Evolutionary conservation across 306 rosid genomes (phyloP).

Genomic region (Leucaena leucocephala): DNA sequence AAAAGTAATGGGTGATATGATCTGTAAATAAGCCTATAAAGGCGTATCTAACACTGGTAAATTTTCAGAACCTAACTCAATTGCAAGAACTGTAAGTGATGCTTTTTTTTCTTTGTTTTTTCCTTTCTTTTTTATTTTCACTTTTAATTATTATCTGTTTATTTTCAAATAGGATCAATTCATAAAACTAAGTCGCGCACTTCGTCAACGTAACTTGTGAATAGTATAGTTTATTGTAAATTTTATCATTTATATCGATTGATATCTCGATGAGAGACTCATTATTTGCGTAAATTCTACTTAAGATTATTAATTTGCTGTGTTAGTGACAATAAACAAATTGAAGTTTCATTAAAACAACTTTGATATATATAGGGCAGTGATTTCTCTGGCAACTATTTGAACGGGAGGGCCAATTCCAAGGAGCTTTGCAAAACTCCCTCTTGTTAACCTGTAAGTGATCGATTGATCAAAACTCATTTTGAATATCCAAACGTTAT

Average conservation of each 20-base stretch:
- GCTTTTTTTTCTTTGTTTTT: background rate
- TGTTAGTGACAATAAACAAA: background rate
- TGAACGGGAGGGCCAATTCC: slow-evolving; percentile 71
- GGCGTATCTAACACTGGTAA: too few species aligned
- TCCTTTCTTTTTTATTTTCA: too few species aligned
- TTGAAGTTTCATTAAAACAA: background rate
- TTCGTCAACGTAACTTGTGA: background rate
- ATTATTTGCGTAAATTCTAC: background rate
- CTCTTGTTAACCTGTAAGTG: slow-evolving; percentile 57
- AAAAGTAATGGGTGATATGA: too few species aligned
- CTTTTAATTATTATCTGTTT: too few species aligned
- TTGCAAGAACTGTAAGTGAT: background rate
- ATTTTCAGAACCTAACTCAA: too few species aligned
- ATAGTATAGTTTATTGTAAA: background rate
- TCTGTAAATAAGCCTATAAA: too few species aligned
- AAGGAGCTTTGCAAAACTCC: slow-evolving; percentile 39
- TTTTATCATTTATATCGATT: too few species aligned
- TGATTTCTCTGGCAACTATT: slow-evolving; percentile 44
- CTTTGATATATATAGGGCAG: background rate
- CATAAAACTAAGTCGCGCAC: too few species aligned
- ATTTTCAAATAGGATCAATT: too few species aligned
- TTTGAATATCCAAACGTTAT: background rate
- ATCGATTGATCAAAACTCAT: background rate
- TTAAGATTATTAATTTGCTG: too few species aligned
- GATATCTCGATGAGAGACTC: background rate